phyloP scores from a whole-genome alignment of 2,329 filamentous ascomycete genomes.

The Aspergillus phoenicis region DNA sequence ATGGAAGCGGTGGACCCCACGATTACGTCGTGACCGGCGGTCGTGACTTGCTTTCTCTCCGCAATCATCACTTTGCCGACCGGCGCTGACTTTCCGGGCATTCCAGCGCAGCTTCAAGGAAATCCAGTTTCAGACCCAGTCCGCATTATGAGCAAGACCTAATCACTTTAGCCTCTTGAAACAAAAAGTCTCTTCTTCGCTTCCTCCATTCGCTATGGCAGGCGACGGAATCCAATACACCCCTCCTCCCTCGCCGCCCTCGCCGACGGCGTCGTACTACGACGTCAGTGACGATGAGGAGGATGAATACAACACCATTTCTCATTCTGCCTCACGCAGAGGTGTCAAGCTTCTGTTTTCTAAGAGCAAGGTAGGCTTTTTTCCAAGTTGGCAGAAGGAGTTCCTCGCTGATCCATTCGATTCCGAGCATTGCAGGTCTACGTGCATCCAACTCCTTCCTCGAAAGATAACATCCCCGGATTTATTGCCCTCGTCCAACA shows the following conservation, averaged over 20 bases:
- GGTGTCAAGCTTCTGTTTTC: conserved; percentile 93
- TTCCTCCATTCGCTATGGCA: conserved; percentile 31
- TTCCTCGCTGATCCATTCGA: conserved; percentile 6
- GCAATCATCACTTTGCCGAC: conserved; percentile 5
- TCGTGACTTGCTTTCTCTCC: conserved; percentile 10
- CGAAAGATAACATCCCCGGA: conserved; percentile 93
- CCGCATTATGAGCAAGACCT: background rate
- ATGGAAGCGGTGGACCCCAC: conserved; percentile 18
- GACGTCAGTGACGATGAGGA: conserved; percentile 96
- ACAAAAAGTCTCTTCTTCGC: conserved; percentile 1
- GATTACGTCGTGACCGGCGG: conserved; percentile 16
- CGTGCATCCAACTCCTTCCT: conserved; percentile 87
- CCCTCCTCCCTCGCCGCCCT: conserved; percentile 55
- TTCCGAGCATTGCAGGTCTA: conserved; percentile 67
- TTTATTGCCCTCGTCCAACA: conserved; percentile 94
- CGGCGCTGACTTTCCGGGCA: background rate
- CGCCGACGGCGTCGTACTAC: conserved; percentile 86
- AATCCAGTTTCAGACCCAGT: background rate
- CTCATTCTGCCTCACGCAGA: conserved; percentile 71
- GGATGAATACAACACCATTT: conserved; percentile 91
- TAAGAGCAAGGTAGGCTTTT: conserved; percentile 79
- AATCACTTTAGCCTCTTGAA: background rate
- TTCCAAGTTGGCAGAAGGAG: background rate
- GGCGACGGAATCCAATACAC: conserved; percentile 37
- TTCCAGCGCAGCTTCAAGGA: background rate